Conservation (phyloP, 768 basidiomycete species). For the Porphyrellus cyaneotinctus region DNA sequence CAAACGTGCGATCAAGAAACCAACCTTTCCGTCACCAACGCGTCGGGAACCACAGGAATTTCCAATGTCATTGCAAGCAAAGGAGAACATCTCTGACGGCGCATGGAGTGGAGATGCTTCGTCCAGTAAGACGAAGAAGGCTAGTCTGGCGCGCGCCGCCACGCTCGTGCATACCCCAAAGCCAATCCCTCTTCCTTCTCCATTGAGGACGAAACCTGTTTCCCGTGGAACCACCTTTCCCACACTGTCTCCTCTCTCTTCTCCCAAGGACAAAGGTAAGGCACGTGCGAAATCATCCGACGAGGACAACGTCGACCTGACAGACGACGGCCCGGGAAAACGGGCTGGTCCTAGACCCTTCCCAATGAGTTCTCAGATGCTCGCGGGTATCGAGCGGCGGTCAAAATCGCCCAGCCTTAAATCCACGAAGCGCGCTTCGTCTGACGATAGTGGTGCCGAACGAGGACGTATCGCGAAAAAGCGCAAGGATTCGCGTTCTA, state of each 20-base stretch:
- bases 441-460: constrained; percentile 31
- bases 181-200: constrained; percentile 21
- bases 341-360: constrained; percentile 33
- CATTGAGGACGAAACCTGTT: constrained; percentile 8
- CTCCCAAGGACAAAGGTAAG: constrained; percentile 18
- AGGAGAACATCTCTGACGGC: constrained; percentile 19
- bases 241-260: constrained; percentile 22
- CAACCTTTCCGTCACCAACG: not conserved
- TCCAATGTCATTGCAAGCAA: constrained; percentile 21
- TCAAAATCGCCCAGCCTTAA: constrained; percentile 19
- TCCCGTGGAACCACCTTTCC: constrained; percentile 19
- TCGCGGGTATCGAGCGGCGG: constrained; percentile 36
- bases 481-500: constrained; percentile 25
- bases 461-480: constrained; percentile 30
- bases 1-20: constrained; percentile 10
- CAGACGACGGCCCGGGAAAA: not conserved
- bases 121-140: constrained; percentile 12
- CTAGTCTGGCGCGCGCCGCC: constrained; percentile 5
- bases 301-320: not conserved
- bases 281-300: constrained; percentile 1
- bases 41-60: constrained; percentile 22
- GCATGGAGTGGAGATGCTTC: constrained; percentile 8
- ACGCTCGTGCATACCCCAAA: not conserved
- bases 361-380: constrained; percentile 46
- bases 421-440: constrained; percentile 29